A percentile compares a stretch with the other conserved stretches of the same genome.
These are phyloP conservation scores for Dalbergia cochinchinensis DNA, from an alignment of 306 rosid genomes.

Conservation along the genomic window DNA sequence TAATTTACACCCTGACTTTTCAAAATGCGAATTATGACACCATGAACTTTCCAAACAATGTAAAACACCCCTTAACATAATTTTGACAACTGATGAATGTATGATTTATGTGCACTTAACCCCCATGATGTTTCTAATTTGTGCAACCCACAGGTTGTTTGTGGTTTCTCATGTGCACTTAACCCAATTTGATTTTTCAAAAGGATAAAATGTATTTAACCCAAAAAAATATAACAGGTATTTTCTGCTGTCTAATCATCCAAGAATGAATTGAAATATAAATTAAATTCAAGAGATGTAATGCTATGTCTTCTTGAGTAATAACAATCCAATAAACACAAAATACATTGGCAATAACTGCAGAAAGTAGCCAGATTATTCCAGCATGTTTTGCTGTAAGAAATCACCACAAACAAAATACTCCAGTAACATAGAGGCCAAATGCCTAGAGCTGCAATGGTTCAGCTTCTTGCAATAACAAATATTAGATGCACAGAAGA, in stretches of 20 bases:
- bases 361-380: not conserved
- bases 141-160: too few species aligned
- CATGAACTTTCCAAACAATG: too few species aligned
- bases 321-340: not conserved
- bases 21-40: too few species aligned
- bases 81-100: too few species aligned
- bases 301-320: not conserved
- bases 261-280: not conserved
- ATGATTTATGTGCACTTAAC: too few species aligned
- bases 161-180: too few species aligned
- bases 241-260: not conserved
- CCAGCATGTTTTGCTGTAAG: not conserved
- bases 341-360: not conserved
- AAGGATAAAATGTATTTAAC: not conserved
- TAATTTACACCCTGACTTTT: too few species aligned
- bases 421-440: too few species aligned
- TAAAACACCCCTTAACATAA: too few species aligned
- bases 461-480: slow-evolving; percentile 14
- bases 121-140: too few species aligned
- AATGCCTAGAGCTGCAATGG: not conserved
- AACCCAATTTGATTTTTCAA: not conserved
- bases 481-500: not conserved
- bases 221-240: not conserved
- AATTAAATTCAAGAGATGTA: not conserved
- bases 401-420: too few species aligned